Conservation (phyloP, 192 early-diverging fungal species). For the Mortierella hygrophila region DNA sequence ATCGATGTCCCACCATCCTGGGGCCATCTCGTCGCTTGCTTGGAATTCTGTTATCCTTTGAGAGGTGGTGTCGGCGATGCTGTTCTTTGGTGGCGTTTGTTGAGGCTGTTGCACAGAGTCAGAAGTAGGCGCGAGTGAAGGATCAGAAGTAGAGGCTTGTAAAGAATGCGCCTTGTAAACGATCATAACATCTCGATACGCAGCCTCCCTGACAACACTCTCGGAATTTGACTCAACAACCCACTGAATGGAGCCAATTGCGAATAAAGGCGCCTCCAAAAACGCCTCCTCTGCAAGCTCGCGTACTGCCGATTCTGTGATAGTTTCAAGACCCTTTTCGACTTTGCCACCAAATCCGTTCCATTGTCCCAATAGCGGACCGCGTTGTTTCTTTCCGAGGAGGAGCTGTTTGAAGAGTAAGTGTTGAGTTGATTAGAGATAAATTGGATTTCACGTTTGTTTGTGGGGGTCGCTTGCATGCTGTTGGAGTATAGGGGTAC, state of each 20-base stretch:
- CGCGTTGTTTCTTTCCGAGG: constrained; percentile 34
- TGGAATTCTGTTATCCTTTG: constrained; percentile 19
- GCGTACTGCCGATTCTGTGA: constrained; percentile 33
- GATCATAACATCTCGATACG: constrained; percentile 41
- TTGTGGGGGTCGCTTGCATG: too few species aligned
- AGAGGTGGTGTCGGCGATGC: not conserved
- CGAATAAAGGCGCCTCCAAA: constrained; percentile 27
- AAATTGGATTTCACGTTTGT: not conserved
- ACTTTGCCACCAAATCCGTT: constrained; percentile 56
- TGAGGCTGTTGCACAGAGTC: not conserved
- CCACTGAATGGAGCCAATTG: constrained; percentile 43
- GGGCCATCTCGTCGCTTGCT: constrained; percentile 47
- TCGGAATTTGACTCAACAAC: constrained; percentile 11
- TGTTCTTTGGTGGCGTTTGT: not conserved
- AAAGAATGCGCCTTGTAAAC: constrained; percentile 37
- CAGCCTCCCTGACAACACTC: not conserved
- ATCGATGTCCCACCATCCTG: constrained; percentile 36
- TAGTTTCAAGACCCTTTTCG: constrained; percentile 21
- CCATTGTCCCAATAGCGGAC: constrained; percentile 44
- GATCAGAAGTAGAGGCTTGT: not conserved
- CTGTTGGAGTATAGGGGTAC: not conserved
- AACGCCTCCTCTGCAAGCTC: constrained; percentile 43
- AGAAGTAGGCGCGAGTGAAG: not conserved
- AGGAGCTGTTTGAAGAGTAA: constrained; percentile 15
- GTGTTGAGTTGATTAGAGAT: not conserved